Evolutionary conservation across 2,329 filamentous ascomycete species (phyloP), one percentile per base, ranked within the genome.

Genomic region (Lomentospora prolificans): DNA sequence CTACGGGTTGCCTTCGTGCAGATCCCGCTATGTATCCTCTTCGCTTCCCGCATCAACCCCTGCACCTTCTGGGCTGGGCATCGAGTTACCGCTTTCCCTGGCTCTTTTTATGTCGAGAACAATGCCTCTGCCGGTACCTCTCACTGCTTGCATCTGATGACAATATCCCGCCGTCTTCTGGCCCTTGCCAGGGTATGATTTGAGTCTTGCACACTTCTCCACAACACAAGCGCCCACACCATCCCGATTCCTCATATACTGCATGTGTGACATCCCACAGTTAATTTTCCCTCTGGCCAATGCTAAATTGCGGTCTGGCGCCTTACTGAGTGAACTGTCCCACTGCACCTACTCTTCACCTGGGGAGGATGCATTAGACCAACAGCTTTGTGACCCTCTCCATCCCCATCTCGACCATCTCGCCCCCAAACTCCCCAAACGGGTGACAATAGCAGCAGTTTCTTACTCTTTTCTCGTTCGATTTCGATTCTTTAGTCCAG

Each of bases 251-350:
- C 41, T 19, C 60, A 53, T 57, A 22, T 28, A 44, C 50, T 46
- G 31, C 30, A 22, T 55, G 51, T 60, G 58, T 60, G 64, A 68
- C 69, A 67, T 70, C 65, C 67, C 69, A 64, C 64, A 68, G 66
- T 67, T 67, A 69, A 67, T 69, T 67, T 66, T 64, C 62, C 63
- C 64, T 66, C 65, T 65, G 63, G 60, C 53, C 53, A 55, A 55
- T 55, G 53, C 50, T 19, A 50, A 36, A 55, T 36, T 50, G 53
- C 46, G 17, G 53, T 55, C 53, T 30, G 53, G 44, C 53, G 53
- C 53, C 50, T 31, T 22, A 5, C 53, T 17, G 53, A 22, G 22
- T 46, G 51, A 33, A 17, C 19, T n/a, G 3, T 44, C 33, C 30
- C 27, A 25, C 17, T 48, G 17, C 44, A 48, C 19, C 24, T 22